Percentiles rank a stretch among this genome's conserved stretches.
These are phyloP conservation scores for Fomitopsis pinicola DNA, from an alignment of 1,284 basidiomycete genomes.

Conservation along the genomic window DNA sequence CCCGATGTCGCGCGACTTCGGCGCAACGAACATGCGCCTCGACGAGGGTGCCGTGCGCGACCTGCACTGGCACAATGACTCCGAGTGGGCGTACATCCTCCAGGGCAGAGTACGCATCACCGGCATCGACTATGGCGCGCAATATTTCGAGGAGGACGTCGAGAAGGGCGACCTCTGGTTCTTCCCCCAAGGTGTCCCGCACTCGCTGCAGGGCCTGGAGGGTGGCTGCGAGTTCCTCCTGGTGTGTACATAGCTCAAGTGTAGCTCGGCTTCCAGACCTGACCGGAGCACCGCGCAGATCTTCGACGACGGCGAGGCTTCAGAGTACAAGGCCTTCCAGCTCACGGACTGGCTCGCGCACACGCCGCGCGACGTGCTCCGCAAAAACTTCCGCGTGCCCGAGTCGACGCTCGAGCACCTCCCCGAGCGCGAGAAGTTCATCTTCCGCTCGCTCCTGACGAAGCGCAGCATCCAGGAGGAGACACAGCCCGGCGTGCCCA, in stretches of 20 bases:
- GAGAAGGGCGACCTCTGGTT: slow-evolving; percentile 43
- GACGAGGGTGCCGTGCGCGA: slow-evolving; percentile 58
- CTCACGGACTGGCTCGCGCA: slow-evolving; percentile 63
- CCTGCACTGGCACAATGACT: slow-evolving; percentile 10
- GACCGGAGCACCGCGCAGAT: slow-evolving; percentile 31
- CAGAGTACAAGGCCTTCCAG: slow-evolving; percentile 62
- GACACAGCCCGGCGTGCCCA: neutral
- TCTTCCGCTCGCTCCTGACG: slow-evolving; percentile 5
- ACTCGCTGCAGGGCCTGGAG: slow-evolving; percentile 55
- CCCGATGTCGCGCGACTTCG: slow-evolving; percentile 10
- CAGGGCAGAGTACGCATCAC: slow-evolving; percentile 58
- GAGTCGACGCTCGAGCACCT: slow-evolving; percentile 3
- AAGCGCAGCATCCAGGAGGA: neutral
- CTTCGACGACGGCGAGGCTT: slow-evolving; percentile 58
- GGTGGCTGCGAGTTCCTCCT: slow-evolving; percentile 67
- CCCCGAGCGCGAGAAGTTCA: slow-evolving; percentile 16
- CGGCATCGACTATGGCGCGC: slow-evolving; percentile 52
- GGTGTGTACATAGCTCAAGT: slow-evolving; percentile 29
- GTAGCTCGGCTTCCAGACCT: neutral
- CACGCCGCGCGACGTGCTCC: slow-evolving; percentile 53
- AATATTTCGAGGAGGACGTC: slow-evolving; percentile 52
- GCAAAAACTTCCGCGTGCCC: slow-evolving; percentile 57
- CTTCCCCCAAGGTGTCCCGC: slow-evolving; percentile 56
- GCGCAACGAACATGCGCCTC: slow-evolving; percentile 64
- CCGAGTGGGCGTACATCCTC: slow-evolving; percentile 60